Conservation (phyloP, 306 rosid genomes). For the Aeschynomene evenia region DNA sequence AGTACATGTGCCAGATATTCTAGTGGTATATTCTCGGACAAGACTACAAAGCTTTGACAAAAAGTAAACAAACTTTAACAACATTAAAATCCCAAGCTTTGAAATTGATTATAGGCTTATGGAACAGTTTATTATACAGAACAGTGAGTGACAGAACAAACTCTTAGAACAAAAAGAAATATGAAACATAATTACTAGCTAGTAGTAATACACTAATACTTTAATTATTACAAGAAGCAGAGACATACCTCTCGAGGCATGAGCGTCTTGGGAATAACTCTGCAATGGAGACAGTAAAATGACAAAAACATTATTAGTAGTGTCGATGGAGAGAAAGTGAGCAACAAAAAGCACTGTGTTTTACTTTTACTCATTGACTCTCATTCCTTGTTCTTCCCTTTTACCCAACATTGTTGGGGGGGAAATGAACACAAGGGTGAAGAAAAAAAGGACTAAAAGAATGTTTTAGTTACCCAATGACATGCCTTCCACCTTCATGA, state of each 20-base stretch:
- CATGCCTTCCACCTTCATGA: constrained; percentile 99
- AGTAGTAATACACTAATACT: too few species aligned
- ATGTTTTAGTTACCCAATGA: constrained; percentile 68
- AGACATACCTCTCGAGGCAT: constrained; percentile 99
- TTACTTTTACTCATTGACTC: constrained; percentile 39
- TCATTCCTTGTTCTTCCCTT: constrained; percentile 30
- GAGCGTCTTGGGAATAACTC: constrained; percentile 99
- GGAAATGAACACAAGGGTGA: constrained; percentile 12
- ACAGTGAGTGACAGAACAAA: not conserved
- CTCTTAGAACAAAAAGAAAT: constrained; percentile 13
- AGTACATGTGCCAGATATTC: not conserved
- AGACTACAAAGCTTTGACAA: constrained; percentile 1
- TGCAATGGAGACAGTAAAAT: constrained; percentile 73
- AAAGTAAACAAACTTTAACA: constrained; percentile 10
- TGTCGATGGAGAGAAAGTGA: constrained; percentile 36
- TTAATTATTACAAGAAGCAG: not conserved
- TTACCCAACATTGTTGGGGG: constrained; percentile 32
- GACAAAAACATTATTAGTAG: constrained; percentile 50
- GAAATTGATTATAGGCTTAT: not conserved
- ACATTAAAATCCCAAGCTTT: constrained; percentile 6
- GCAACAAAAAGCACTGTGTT: constrained; percentile 23
- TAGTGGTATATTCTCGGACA: constrained; percentile 5
- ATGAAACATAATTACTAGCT: not conserved
- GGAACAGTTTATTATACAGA: not conserved
- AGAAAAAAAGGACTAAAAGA: not conserved